Evolutionary conservation across 1,284 basidiomycete species (phyloP).

Genomic region (Pseudomicrostroma phylloplanum): DNA sequence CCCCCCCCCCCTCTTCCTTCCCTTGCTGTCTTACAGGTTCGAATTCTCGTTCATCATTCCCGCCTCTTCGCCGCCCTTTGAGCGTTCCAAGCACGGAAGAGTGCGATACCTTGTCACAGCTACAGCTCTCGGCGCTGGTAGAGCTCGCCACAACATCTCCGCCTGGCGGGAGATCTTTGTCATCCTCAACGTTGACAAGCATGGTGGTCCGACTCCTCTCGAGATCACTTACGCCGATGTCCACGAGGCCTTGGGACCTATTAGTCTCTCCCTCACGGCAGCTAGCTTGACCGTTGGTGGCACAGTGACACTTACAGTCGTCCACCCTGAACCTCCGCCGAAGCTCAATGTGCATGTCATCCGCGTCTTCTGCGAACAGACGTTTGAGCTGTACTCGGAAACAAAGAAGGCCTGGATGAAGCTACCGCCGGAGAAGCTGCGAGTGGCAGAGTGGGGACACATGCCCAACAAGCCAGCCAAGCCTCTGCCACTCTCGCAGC

Average conservation of each 20-base stretch:
- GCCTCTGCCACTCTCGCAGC: not conserved
- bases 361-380: constrained; percentile 46
- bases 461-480: constrained; percentile 42
- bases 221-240: constrained; percentile 47
- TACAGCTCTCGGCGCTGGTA: constrained; percentile 41
- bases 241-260: constrained; percentile 43
- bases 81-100: constrained; percentile 44
- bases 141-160: constrained; percentile 31
- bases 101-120: constrained; percentile 45
- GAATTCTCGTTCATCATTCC: constrained; percentile 49
- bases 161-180: constrained; percentile 44
- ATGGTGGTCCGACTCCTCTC: constrained; percentile 42
- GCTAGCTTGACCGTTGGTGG: constrained; percentile 47
- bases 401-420: constrained; percentile 36
- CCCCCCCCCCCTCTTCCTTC: not conserved
- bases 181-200: constrained; percentile 39
- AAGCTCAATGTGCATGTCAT: constrained; percentile 42
- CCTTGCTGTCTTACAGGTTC: constrained; percentile 18
- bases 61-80: constrained; percentile 41
- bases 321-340: constrained; percentile 44
- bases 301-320: constrained; percentile 32
- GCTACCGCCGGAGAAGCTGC: constrained; percentile 41
- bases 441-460: constrained; percentile 44
- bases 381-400: constrained; percentile 43
- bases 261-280: constrained; percentile 39